A percentile compares a stretch with the other conserved stretches of the same genome.
Evolutionary conservation across 2,329 filamentous ascomycete genomes (phyloP).

Genomic region (Arthrobotrys iridis): DNA sequence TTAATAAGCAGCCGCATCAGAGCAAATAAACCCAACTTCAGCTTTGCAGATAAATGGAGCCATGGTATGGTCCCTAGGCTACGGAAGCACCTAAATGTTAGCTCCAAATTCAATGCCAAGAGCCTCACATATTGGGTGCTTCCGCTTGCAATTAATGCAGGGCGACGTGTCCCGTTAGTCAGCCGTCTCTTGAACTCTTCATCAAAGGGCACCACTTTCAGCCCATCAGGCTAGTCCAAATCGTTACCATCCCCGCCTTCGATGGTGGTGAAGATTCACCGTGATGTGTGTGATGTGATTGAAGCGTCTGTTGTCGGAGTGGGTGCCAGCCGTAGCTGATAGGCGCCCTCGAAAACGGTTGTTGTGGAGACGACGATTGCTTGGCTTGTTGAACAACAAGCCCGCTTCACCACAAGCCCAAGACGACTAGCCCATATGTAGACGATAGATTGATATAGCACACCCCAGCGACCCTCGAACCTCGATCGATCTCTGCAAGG

Average conservation of each 20-base stretch:
- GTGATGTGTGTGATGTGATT: conserved; percentile 12
- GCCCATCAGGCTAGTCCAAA: neutral
- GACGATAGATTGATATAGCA: conserved; percentile 39
- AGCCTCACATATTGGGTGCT: neutral
- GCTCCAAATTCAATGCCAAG: neutral
- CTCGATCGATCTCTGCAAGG: conserved; percentile 31
- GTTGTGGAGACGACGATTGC: conserved; percentile 48
- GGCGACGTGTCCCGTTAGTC: conserved; percentile 12
- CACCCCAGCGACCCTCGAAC: conserved; percentile 27
- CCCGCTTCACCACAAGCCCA: conserved; percentile 21
- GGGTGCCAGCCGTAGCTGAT: too few relatives aligned
- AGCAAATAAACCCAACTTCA: too few relatives aligned
- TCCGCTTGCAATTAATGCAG: conserved; percentile 9
- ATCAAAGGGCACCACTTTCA: neutral
- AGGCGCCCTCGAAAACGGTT: conserved; percentile 29
- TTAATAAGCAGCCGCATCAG: neutral
- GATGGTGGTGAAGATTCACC: too few relatives aligned
- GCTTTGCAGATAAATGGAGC: too few relatives aligned
- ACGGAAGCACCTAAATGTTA: neutral
- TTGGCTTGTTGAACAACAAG: conserved; percentile 53
- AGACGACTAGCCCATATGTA: conserved; percentile 6
- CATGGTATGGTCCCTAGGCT: too few relatives aligned
- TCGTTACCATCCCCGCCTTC: neutral
- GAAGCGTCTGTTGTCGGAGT: neutral
- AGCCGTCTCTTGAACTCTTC: neutral